Evolutionary conservation across 2,329 filamentous ascomycete genomes (phyloP), one percentile per base, ranked within the genome.

Genomic region (Exophiala alcalophila): DNA sequence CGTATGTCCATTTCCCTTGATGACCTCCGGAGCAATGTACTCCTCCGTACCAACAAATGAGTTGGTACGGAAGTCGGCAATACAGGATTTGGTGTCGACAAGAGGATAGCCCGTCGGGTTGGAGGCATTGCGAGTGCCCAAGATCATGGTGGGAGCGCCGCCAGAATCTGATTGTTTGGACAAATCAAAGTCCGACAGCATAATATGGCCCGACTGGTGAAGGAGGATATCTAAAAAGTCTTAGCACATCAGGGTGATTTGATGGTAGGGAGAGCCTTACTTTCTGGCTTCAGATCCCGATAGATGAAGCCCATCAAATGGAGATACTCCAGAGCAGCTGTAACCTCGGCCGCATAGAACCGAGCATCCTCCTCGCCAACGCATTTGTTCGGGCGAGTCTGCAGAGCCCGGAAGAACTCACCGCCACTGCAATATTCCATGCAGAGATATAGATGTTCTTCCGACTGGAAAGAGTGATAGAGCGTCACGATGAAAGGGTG

Each of bases 301-400:
- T 98, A 98, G 54, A 98, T 98, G 70, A 98, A 98, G 18, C 92
- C 92, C 92, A 98, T 98, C 51, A 98, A 71, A 70, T 98, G 92
- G 35, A 98, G 77, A 59, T 98, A 98, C 64, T 98, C 92, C 46
- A 98, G 68, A 4, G 92, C 92, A 35, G 92, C 92, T 21, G 90
- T 98, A 27, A 98, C 92, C 69, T 98, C 92, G 24, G 90, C 92
- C 5, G 92, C 92, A 61, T 98, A 98, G 64, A 98, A 98, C 36
- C 91, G 80, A 29, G 92, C 92, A 59, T 95, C 92, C 49, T 98
- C 92, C 65, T 98, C 92, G 26, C 90, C 84, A 35, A 98, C 94
- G 61, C 88, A 97, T 70, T 97, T 98, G 58, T 94, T 94, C 7
- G 92, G 92, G 20, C 92, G 81, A 4, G 92, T 97, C 71, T 98